Percentiles rank a stretch among this genome's conserved stretches.
Conservation (phyloP, 2,329 filamentous ascomycete genomes). For the Beauveria brongniartii region DNA sequence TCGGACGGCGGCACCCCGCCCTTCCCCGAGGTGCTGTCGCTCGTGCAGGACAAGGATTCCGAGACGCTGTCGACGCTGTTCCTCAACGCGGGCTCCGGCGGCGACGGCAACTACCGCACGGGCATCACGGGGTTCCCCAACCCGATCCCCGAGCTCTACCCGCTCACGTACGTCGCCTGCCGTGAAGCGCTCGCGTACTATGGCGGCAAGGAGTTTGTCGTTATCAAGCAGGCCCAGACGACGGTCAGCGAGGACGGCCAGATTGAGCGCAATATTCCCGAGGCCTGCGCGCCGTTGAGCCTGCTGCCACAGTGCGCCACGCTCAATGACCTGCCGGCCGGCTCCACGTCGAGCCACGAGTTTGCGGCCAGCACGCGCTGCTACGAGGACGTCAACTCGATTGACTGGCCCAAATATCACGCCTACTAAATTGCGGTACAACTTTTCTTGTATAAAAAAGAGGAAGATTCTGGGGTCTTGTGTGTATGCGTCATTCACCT, state of each 20-base stretch:
- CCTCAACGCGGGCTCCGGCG: constrained; percentile 28
- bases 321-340: constrained; percentile 23
- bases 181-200: constrained; percentile 35
- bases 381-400: constrained; percentile 31
- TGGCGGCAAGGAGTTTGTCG: constrained; percentile 24
- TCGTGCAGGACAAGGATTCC: constrained; percentile 21
- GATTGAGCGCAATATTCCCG: constrained; percentile 22
- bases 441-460: no score
- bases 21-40: constrained; percentile 29
- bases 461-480: no score
- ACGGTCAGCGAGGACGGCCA: constrained; percentile 15
- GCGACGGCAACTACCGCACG: constrained; percentile 20
- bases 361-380: constrained; percentile 30
- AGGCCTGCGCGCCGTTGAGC: constrained; percentile 30
- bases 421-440: not conserved
- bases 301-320: constrained; percentile 5
- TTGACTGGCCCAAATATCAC: constrained; percentile 24
- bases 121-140: constrained; percentile 27
- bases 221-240: constrained; percentile 30
- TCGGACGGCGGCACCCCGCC: constrained; percentile 33
- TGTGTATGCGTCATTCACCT: not conserved
- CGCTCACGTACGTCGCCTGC: constrained; percentile 35
- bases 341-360: constrained; percentile 30
- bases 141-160: constrained; percentile 24
- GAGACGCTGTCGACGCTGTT: constrained; percentile 22